Base-by-base conservation (phyloP, 1,284 basidiomycete species). In the Puccinia coronata region DNA sequence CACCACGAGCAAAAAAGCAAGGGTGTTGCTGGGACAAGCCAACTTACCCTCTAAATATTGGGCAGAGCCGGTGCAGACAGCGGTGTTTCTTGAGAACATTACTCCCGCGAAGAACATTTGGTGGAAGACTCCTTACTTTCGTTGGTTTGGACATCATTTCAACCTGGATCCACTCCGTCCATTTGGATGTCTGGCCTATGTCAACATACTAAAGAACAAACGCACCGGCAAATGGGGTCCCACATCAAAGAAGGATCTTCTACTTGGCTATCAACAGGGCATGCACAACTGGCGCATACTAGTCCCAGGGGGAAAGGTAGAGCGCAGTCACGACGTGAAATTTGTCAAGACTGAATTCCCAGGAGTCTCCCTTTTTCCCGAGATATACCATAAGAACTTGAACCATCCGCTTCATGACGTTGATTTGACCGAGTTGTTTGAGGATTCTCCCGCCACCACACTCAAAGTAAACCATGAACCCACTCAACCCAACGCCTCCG, bases 31-130 rank as follows among this genome's bases (percentile, higher is more conserved):
- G 1, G 25, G 43, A 4, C 72, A 75, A 39, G 72, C 55, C 20
- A 23, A 47, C 61, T 55, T 75, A 6, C 72, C 72, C 1, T 6
- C 23, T 8, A 31, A 5, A 31, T 23, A 49, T 6, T 88, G 86
- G 87, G 85, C 83, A 0, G 85, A 87, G 75, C 86, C 86, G 0
- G 81, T 85, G n/a, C 49, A 74, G 0, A 85, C 86, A 71, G 83
- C 82, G 16, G 80, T 84, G 14, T 88, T 85, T 84, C 41, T 88
- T 4, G 83, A 83, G 53, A 88, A 88, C 80, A 83, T 85, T 0
- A 84, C 85, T 1, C 83, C 85, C 14, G 39, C 57, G 0, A 39
- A 63, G 20, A 39, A 49, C 3, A 5, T 43, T 12, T 1, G 6
- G 2, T 67, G 65, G 65, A 31, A 75, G 18, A 53, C 49, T 34